These are phyloP conservation scores for Nasturtium officinale DNA, from an alignment of 345 rosid species.

Conservation along the genomic window DNA sequence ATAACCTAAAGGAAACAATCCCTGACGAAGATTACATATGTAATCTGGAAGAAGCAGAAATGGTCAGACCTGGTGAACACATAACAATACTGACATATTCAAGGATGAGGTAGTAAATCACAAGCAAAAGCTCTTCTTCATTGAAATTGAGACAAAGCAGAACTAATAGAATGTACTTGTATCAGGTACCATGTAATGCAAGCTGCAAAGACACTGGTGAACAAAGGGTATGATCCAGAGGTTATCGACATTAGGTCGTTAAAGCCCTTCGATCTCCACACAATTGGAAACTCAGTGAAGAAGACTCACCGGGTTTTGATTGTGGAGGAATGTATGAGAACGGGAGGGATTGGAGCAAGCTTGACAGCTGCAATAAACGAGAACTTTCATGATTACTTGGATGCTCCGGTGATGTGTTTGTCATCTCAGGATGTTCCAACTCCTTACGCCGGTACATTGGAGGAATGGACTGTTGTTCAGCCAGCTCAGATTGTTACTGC, in stretches of 20 bases:
- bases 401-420: conserved; percentile 83
- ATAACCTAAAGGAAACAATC: conserved; percentile 89
- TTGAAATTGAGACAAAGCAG: neutral
- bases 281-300: conserved; percentile 87
- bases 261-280: conserved; percentile 86
- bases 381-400: conserved; percentile 85
- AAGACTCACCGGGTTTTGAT: conserved; percentile 89
- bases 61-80: conserved; percentile 93
- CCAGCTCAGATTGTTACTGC: conserved; percentile 91
- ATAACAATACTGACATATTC: conserved; percentile 84
- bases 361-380: conserved; percentile 82
- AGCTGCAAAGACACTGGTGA: conserved; percentile 85
- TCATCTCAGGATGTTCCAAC: conserved; percentile 96
- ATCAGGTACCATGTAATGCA: conserved; percentile 90
- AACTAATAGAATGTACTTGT: conserved; percentile 6
- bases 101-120: conserved; percentile 68
- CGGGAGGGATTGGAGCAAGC: conserved; percentile 93
- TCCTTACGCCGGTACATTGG: conserved; percentile 84
- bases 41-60: conserved; percentile 89
- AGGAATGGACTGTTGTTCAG: conserved; percentile 93
- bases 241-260: conserved; percentile 84
- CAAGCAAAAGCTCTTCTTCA: conserved; percentile 6
- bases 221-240: conserved; percentile 93
- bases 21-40: conserved; percentile 83
- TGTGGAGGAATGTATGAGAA: conserved; percentile 95